Conservation (phyloP, 306 rosid genomes). For the Cajanus cajan region DNA sequence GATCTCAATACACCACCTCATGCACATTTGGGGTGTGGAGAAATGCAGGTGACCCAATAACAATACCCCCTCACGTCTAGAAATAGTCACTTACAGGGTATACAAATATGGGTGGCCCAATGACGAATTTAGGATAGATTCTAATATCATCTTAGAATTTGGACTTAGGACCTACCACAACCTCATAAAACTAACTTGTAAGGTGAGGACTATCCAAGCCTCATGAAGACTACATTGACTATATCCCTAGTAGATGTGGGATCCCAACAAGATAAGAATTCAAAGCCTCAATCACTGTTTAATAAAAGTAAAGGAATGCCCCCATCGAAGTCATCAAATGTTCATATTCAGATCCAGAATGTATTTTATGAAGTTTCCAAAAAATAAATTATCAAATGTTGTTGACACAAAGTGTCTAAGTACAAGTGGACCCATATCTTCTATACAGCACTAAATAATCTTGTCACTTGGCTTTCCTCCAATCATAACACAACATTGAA, state of each 20-base stretch:
- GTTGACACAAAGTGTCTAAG: conserved; percentile 1
- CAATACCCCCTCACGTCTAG: too few species aligned
- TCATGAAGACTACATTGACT: neutral
- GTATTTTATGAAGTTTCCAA: neutral
- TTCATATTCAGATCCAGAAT: conserved; percentile 14
- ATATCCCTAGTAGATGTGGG: neutral
- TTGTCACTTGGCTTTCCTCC: neutral
- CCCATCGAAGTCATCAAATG: conserved; percentile 1
- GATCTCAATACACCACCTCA: neutral
- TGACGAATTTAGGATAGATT: neutral
- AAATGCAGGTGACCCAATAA: neutral
- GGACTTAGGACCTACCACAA: neutral
- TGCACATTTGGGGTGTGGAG: neutral
- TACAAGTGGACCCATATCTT: neutral
- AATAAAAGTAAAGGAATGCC: neutral
- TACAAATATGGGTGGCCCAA: neutral
- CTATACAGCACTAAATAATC: neutral
- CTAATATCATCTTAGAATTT: neutral
- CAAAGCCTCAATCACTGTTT: conserved; percentile 1
- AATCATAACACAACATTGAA: conserved; percentile 2
- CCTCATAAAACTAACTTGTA: neutral
- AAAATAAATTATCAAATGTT: neutral
- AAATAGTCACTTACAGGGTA: neutral
- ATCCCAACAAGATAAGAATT: neutral
- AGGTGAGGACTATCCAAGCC: neutral